These are phyloP conservation scores for Arxiozyma slooffiae DNA, from an alignment of 1,139 yeast species.

Conservation along the genomic window DNA sequence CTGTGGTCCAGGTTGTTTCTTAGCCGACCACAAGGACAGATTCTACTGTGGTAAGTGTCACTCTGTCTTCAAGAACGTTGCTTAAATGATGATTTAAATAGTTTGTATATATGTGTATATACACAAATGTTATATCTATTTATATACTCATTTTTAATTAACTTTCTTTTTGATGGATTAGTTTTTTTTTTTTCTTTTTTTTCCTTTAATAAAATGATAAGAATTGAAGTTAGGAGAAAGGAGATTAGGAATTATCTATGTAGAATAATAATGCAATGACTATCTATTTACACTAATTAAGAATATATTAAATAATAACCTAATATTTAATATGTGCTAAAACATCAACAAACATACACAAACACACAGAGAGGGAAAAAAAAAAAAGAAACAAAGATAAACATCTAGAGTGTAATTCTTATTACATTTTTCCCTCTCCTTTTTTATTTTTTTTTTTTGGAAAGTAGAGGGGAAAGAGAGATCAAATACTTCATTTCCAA, in stretches of 20 bases:
- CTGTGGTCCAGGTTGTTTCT: conserved; percentile 99
- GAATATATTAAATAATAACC: neutral
- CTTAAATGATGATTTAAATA: conserved; percentile 14
- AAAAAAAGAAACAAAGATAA: neutral
- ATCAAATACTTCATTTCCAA: too few relatives aligned
- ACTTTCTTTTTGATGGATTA: neutral
- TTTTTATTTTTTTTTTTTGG: neutral
- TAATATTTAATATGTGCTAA: neutral
- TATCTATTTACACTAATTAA: neutral
- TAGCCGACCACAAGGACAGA: conserved; percentile 99
- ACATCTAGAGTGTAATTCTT: neutral
- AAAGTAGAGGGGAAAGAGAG: too few relatives aligned
- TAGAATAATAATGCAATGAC: neutral
- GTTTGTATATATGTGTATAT: neutral
- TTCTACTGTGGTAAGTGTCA: conserved; percentile 99
- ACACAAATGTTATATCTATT: conserved; percentile 1
- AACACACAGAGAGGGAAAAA: too few relatives aligned
- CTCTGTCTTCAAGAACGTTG: conserved; percentile 55
- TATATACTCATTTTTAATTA: conserved; percentile 1
- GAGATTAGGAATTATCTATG: neutral
- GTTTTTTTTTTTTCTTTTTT: too few relatives aligned
- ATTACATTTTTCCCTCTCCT: neutral
- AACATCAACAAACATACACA: neutral
- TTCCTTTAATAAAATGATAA: too few relatives aligned
- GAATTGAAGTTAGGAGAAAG: too few relatives aligned